Base-by-base conservation (phyloP, 1,284 basidiomycete species). In the Rhodotorula sp. region DNA sequence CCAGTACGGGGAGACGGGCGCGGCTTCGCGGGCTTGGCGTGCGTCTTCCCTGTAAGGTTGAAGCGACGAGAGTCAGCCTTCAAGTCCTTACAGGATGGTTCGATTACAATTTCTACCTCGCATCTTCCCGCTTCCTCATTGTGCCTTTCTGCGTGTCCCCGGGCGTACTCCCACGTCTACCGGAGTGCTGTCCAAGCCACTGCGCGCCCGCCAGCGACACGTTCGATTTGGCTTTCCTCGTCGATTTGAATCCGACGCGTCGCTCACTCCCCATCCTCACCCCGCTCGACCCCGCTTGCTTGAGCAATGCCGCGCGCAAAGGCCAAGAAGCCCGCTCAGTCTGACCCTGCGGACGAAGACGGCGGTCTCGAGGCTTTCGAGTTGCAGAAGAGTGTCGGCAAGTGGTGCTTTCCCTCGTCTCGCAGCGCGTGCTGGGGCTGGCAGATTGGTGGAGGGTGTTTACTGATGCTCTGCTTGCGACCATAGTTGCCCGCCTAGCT, bases 361-460 rank as follows among this genome's bases (percentile, higher is more conserved):
- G 61, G 62, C 44, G 73, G 73, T 2, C 52, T 72, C 57, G 73
- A 70, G 53, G 58, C 67, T 46, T 70, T 47, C 62, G 68, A 69
- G 48, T 53, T 74, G 20, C 73, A 68, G 32, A 72, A 70, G 62
- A 67, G 60, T 22, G 65, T 72, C 64, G 66, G 73, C 72, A 19
- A 48, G 71, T 68, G 32, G 19, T 32, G 47, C 15, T 39, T 13
- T 34, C 29, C 13, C 44, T 19, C 32, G n/a, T 48, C 7, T 51
- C 46, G 46, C 32, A n/a, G 46, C 55, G 48, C 56, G 51, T 22
- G 39, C 20, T 30, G 49, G 34, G 29, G 24, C 17, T n/a, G n/a
- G 36, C 24, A 1, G 9, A 2, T 27, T 10, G 8, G 4, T 15
- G 1, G 9, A n/a, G 15, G 27, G n/a, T n/a, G 27, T 9, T 53